Evolutionary conservation across 768 basidiomycete species (phyloP), one percentile per base, ranked within the genome.

Genomic region (Tephrocybe rancida): DNA sequence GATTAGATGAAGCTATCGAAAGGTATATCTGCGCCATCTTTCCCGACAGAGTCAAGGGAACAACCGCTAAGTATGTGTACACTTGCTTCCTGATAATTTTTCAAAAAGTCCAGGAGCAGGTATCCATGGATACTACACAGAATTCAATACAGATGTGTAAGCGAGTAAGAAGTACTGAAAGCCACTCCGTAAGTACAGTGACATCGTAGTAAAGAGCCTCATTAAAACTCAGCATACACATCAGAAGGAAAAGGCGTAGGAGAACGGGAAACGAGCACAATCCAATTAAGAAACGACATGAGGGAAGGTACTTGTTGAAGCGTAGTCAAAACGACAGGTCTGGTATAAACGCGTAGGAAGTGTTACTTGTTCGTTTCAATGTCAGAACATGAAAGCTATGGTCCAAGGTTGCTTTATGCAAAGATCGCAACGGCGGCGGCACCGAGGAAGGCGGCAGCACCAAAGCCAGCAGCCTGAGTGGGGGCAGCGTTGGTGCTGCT

Each of bases 361-460:
- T 27, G 50, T 34, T 41, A 58, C 38, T 45, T 50, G 44, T 60
- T 58, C 52, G 44, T 50, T 44, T 13, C 42, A 38, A 26, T 29
- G 26, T 52, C 42, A 48, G 41, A 49, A 18, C 42, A 39, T 42
- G 44, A 18, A 44, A 55, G 26, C 39, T 6, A 35, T 22, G 19
- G 44, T 54, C 46, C 54, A 54, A 11, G 41, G 22, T 4, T 50
- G 35, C 9, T 62, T 78, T 70, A 78, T 24, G 69, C 70, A 44
- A 78, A 56, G 42, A 79, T 60, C 9, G 73, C 84, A 39, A 77
- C 71, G 42, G 73, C 56, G 37, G 75, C 78, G 44, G 79, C 73
- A 29, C 73, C 78, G 44, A 79, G 62, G 44, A 68, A 50, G 14
- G 76, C 77, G 47, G 71, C 70, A 42, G 76, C 65, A 26, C 81